Percentiles rank a stretch among this genome's conserved stretches.
Evolutionary conservation across 2,329 filamentous ascomycete genomes (phyloP).

Genomic region (Botrytis medusae): DNA sequence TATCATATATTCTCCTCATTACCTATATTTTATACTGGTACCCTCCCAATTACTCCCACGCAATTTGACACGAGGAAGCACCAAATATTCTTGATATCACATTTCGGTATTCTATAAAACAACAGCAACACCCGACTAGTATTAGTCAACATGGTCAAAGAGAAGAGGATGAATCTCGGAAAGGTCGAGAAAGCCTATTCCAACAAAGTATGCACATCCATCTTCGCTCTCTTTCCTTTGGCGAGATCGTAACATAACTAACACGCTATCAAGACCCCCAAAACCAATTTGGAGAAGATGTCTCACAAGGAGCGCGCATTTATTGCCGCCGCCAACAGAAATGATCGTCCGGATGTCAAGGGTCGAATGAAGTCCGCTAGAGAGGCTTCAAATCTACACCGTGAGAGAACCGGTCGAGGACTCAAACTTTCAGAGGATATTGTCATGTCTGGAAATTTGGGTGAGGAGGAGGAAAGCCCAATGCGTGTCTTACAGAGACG

Average conservation of each 20-base stretch:
- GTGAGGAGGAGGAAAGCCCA: slow-evolving; percentile 64
- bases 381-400: slow-evolving; percentile 88
- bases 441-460: slow-evolving; percentile 91
- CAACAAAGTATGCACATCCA: neutral
- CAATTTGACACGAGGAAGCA: neutral
- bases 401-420: slow-evolving; percentile 78
- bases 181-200: neutral
- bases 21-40: neutral
- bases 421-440: slow-evolving; percentile 83
- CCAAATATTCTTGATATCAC: neutral
- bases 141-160: neutral
- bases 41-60: neutral
- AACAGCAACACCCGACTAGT: neutral
- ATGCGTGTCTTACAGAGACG: slow-evolving; percentile 54
- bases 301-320: slow-evolving; percentile 88
- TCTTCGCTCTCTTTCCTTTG: neutral
- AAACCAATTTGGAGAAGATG: neutral
- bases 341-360: slow-evolving; percentile 76
- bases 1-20: neutral
- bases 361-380: slow-evolving; percentile 84
- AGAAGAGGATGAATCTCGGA: neutral
- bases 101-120: neutral
- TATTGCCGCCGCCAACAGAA: slow-evolving; percentile 84
- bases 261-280: neutral
- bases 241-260: neutral